Base-by-base conservation (phyloP, 1,284 basidiomycete genomes). In the Rhodotorula sp. region DNA sequence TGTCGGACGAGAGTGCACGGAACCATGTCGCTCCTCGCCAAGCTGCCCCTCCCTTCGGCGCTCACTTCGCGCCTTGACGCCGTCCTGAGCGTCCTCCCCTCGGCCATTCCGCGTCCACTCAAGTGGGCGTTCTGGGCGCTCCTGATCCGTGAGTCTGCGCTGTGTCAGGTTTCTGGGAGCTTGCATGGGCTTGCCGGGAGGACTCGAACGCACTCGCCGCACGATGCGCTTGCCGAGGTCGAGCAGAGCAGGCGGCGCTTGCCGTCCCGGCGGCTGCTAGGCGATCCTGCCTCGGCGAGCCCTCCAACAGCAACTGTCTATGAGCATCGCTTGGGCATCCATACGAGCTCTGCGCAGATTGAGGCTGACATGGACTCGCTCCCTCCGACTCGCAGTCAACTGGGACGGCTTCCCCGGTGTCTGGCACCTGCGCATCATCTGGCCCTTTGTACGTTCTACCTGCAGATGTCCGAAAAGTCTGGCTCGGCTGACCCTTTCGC, bases 371-470 rank as follows among this genome's bases (percentile, higher is more conserved):
- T 34, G 34, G 34, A 0, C 52, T 66, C 45, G 7, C 17, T 25
- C 13, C 41, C 4, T 50, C 25, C 46, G 48, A 16, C 19, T 53
- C 2, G 5, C 48, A 27, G 66, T 61, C 46, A 72, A 72, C 50
- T n/a, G 52, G 0, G 54, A 68, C 42, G 58, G 56, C 0, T 58
- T 67, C 49, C 70, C 70, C 3, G 66, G 66, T n/a, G 66, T 56
- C 13, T 62, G 66, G 66, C 70, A 68, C 34, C 3, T n/a, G 17
- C 41, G 66, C 13, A 68, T 72, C 50, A 58, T 72, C 3, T 62
- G 54, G 57, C 70, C 70, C 1, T 68, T 72, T 45, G 44, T 61
- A 7, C n/a, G 45, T 49, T 49, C n/a, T 17, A 46, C 34, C 12
- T 2, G 25, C 13, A 13, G 13, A 27, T n/a, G 4, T 23, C 25